Conservation (phyloP, 2,329 filamentous ascomycete species). For the Colletotrichum tabaci region DNA sequence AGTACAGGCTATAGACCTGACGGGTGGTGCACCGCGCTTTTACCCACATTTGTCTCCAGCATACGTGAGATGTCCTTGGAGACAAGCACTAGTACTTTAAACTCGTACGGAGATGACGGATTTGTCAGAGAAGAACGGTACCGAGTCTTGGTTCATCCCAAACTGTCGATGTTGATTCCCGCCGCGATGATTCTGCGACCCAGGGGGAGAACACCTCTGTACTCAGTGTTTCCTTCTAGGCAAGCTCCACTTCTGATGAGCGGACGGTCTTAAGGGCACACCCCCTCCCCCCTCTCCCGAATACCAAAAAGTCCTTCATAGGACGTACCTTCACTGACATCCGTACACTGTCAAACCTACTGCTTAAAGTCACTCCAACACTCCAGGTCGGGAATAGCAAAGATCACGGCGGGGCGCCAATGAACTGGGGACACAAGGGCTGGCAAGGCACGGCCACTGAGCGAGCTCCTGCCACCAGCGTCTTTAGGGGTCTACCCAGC, state of each 20-base stretch:
- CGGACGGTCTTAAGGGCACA: too few relatives aligned
- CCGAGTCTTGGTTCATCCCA: neutral
- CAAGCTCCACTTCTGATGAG: neutral
- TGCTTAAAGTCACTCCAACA: neutral
- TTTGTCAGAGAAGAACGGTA: neutral
- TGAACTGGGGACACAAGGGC: neutral
- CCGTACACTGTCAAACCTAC: too few relatives aligned
- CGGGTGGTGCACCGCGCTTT: neutral
- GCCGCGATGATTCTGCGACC: neutral
- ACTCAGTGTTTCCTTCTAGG: neutral
- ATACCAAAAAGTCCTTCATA: too few relatives aligned
- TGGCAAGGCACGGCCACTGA: neutral
- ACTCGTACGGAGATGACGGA: neutral
- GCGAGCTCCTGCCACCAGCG: neutral
- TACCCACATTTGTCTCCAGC: neutral
- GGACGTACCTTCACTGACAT: too few relatives aligned
- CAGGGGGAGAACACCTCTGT: neutral
- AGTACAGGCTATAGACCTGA: neutral
- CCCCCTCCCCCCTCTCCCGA: too few relatives aligned
- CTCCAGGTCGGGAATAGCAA: constrained; percentile 4
- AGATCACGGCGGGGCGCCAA: constrained; percentile 1
- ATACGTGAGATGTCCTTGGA: neutral
- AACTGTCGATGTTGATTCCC: neutral
- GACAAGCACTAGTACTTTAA: neutral
- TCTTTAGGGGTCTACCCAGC: neutral